Evolutionary conservation across 2,329 filamentous ascomycete genomes (phyloP).

Genomic region (Whalleya microplaca): DNA sequence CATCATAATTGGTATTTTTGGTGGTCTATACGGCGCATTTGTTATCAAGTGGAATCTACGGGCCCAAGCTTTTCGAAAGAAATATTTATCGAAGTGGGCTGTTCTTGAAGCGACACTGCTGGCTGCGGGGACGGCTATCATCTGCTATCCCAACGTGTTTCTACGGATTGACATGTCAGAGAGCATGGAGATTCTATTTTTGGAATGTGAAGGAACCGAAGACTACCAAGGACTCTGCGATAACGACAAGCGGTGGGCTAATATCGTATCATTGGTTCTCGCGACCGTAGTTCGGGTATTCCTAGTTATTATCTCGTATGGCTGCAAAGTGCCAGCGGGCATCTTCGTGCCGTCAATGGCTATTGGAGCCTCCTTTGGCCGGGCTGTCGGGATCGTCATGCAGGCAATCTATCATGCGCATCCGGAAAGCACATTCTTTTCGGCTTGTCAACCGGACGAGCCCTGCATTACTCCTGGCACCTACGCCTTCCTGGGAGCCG

Average conservation of each 20-base stretch:
- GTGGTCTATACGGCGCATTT: conserved; percentile 92
- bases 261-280: conserved; percentile 75
- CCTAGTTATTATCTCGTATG: conserved; percentile 93
- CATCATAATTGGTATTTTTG: conserved; percentile 87
- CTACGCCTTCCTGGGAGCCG: conserved; percentile 93
- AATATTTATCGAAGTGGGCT: conserved; percentile 82
- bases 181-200: conserved; percentile 97
- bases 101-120: conserved; percentile 85
- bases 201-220: conserved; percentile 86
- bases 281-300: conserved; percentile 82
- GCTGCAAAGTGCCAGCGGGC: conserved; percentile 95
- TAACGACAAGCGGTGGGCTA: conserved; percentile 71
- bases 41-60: conserved; percentile 98
- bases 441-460: conserved; percentile 85
- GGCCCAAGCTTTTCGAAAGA: conserved; percentile 90
- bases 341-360: conserved; percentile 99
- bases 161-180: conserved; percentile 98
- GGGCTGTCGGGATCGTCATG: conserved; percentile 92
- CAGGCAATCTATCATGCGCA: conserved; percentile 85
- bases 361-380: conserved; percentile 89
- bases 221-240: conserved; percentile 93
- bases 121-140: conserved; percentile 79
- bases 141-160: conserved; percentile 98
- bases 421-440: conserved; percentile 82
- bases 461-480: conserved; percentile 97